A percentile compares a stretch with the other conserved stretches of the same genome.
Evolutionary conservation across 1,284 basidiomycete species (phyloP).

Genomic region (Boletus semigastroideus): DNA sequence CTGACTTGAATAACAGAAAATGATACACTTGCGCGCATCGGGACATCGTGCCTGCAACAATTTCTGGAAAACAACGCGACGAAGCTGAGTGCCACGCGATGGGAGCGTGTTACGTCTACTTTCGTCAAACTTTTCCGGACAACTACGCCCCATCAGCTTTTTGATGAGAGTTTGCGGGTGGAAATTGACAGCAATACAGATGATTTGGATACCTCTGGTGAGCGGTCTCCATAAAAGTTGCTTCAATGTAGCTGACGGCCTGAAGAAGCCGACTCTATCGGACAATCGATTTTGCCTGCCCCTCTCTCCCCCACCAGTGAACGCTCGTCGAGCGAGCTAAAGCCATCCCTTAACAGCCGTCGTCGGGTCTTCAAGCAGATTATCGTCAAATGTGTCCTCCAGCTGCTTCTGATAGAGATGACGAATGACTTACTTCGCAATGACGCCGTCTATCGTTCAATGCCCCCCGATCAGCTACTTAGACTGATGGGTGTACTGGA

Average conservation of each 20-base stretch:
- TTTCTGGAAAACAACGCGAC: conserved; percentile 92
- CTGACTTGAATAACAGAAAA: conserved; percentile 64
- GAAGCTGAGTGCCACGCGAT: conserved; percentile 82
- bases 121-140: conserved; percentile 96
- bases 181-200: conserved; percentile 69
- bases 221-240: conserved; percentile 3
- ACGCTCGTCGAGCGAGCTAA: conserved; percentile 43
- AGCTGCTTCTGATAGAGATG: conserved; percentile 95
- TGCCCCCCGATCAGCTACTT: conserved; percentile 91
- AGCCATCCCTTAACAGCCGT: conserved; percentile 67
- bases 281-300: conserved; percentile 73
- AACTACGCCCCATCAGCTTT: conserved; percentile 96
- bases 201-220: conserved; percentile 59
- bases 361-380: conserved; percentile 97
- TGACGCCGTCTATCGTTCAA: conserved; percentile 88
- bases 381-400: conserved; percentile 99
- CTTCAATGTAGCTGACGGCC: conserved; percentile 6
- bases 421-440: conserved; percentile 95
- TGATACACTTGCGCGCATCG: conserved; percentile 96
- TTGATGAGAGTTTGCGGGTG: conserved; percentile 83
- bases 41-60: conserved; percentile 97
- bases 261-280: conserved; percentile 49
- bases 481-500: conserved; percentile 94
- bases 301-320: conserved; percentile 70
- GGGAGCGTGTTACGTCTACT: conserved; percentile 92